A percentile compares a stretch with the other conserved stretches of the same genome.
These are phyloP conservation scores for Didymella glomerata DNA, from an alignment of 2,329 filamentous ascomycete genomes.

Conservation along the genomic window DNA sequence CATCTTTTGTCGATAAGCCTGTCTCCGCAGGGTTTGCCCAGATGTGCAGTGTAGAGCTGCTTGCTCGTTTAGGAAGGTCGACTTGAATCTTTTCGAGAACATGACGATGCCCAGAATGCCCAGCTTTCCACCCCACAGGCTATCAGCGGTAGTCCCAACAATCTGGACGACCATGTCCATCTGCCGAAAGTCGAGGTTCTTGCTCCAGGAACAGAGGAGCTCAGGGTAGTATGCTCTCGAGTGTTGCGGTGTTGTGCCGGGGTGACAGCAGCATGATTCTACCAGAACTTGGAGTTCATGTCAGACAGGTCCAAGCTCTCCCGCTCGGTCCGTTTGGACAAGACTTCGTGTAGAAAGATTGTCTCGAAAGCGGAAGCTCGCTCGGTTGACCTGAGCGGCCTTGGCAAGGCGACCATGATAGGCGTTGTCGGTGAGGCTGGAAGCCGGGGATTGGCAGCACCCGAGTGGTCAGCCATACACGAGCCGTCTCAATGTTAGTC, in stretches of 20 bases:
- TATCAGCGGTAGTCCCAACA: slow-evolving; percentile 15
- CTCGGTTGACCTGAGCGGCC: slow-evolving; percentile 8
- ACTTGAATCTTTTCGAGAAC: slow-evolving; percentile 15
- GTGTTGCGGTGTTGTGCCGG: not conserved
- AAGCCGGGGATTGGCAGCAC: not conserved
- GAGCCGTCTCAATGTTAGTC: not conserved
- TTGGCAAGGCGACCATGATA: slow-evolving; percentile 16
- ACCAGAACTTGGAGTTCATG: not conserved
- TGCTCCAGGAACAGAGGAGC: not conserved
- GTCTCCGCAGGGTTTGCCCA: not conserved
- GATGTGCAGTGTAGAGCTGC: slow-evolving; percentile 22
- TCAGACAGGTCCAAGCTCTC: not conserved
- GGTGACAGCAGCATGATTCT: not conserved
- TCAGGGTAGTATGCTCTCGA: not conserved
- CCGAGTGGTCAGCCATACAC: not conserved
- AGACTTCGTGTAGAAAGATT: not conserved
- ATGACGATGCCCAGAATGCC: slow-evolving; percentile 44
- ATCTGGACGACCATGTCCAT: slow-evolving; percentile 10
- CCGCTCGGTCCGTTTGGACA: not conserved
- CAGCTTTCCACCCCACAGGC: slow-evolving; percentile 18
- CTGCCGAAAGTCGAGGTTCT: not conserved
- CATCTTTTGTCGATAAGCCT: slow-evolving; percentile 28
- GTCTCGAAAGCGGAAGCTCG: slow-evolving; percentile 15
- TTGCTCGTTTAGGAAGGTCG: slow-evolving; percentile 45
- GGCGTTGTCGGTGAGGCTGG: slow-evolving; percentile 17